Base-by-base conservation (phyloP, 352 stramenopile species). In the Pythium biforme region DNA sequence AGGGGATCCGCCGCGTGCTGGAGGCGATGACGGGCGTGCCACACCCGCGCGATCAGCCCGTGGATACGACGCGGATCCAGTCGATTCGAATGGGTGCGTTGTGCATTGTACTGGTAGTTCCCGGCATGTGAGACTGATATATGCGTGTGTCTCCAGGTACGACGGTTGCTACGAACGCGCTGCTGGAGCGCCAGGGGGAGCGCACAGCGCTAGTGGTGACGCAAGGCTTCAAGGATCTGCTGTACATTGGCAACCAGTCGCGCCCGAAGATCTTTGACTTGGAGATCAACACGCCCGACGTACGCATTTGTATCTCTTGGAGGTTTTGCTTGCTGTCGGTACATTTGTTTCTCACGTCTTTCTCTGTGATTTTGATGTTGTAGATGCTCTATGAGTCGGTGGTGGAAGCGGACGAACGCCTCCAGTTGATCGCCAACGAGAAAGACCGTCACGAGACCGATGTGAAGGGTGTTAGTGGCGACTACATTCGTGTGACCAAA, bases 231-330 rank as follows among this genome's bases (percentile, higher is more conserved):
- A 79, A 79, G 40, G 97, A 99, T 75, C 72, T 99, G 54, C 81
- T 99, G 23, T 95, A 97, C 74, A 99, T 99, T 78, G 97, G 97
- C 29, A 99, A 99, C 76, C 97, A 99, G 77, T 94, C 92, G n/a
- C 88, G 97, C 23, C 93, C 94, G 11, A 91, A 98, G 72, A 99
- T 99, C 70, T 98, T 98, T 54, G 94, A 98, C 68, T 75, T 98
- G 61, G 96, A 95, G 83, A 99, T 98, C 80, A 76, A 81, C 51
- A 95, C 81, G 62, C 88, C 88, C 1, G 87, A 96, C 47, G 87
- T 96, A 69, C 19, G 64, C 48, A 20, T 26, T 10, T 4, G n/a
- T n/a, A n/a, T 56, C 14, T 7, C 27, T 17, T n/a, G n/a, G n/a
- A n/a, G n/a, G n/a, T 45, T 55, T 19, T 27, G 26, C 7, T 15